Conservation (phyloP, 306 rosid species). For the Dryas octopetala region DNA sequence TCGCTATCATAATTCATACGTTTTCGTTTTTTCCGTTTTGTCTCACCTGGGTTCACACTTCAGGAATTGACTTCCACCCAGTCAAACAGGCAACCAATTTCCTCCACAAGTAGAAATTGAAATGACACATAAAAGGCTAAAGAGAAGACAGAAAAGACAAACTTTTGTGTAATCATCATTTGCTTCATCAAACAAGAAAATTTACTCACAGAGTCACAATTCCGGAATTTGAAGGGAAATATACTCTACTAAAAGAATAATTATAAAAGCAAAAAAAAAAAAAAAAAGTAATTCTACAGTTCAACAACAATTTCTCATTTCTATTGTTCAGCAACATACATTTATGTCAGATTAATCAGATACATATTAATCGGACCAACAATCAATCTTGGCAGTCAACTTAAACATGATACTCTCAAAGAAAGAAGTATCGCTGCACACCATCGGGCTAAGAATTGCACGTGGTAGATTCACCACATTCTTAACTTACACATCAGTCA, state of each 20-base stretch:
- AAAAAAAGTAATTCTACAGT: background rate
- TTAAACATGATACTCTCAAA: slow-evolving; percentile 1
- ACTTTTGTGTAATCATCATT: background rate
- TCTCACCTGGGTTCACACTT: background rate
- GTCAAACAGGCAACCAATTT: background rate
- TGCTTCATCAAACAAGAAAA: background rate
- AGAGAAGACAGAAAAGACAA: background rate
- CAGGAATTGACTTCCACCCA: background rate
- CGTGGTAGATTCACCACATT: background rate
- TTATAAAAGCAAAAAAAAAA: background rate
- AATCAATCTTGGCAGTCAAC: slow-evolving; percentile 9
- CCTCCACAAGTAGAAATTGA: background rate
- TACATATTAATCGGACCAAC: slow-evolving; percentile 14
- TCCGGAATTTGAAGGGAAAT: background rate
- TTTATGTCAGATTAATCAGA: slow-evolving; percentile 4
- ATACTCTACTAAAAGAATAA: background rate
- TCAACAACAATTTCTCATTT: slow-evolving; percentile 17
- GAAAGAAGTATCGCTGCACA: slow-evolving; percentile 4
- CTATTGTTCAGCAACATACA: slow-evolving; percentile 7
- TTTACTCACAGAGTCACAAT: slow-evolving; percentile 5
- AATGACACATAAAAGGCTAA: background rate
- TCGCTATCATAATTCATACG: background rate
- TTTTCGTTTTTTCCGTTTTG: background rate
- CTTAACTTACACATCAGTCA: background rate
- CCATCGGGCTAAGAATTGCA: slow-evolving; percentile 11